Base-by-base conservation (phyloP, 2,329 filamentous ascomycete genomes). In the Xenoacremonium recifei region DNA sequence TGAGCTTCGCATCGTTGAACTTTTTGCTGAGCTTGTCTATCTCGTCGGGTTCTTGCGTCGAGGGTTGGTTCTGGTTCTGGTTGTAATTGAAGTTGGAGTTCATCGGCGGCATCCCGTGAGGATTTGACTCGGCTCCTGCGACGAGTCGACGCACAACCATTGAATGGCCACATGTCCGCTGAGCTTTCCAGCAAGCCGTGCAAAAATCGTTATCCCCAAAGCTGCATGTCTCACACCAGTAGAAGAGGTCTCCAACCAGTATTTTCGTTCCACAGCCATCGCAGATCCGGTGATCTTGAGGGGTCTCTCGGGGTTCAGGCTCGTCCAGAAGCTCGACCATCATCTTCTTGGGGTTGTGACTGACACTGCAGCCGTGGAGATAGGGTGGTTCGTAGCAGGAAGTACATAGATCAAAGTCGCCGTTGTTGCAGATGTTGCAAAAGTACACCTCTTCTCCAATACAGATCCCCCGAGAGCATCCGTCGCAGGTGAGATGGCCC, bases 121-220 rank as follows among this genome's bases (percentile, higher is more conserved):
- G 23, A 27, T 15, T 15, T 7, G 29, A 15, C 6, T 15, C n/a
- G 7, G 18, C 29, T 6, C 6, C n/a, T 9, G 36, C 34, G 7
- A 33, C 27, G 5, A 48, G 17, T 12, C 29, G 34, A 18, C 20
- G 19, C 16, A 48, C 6, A 16, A 27, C 13, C 18, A 48, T 12
- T 1, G 15, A 7, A 19, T 48, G 45, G 1, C 27, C 16, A 17
- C 45, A 48, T 19, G 21, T 34, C 12, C 23, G 29, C 5, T 21
- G 10, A 4, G 21, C 16, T 13, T 39, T 37, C 42, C 45, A 48
- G 21, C 45, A 48, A 6, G 23, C 15, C 12, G 37, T 39, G 19
- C 45, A 48, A 20, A 48, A 20, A 13, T 45, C 42, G 17, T 42
- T 42, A 18, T 48, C 42, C 13, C 45, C 45, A 1, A 18, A 25